Evolutionary conservation across 1,139 yeast species (phyloP).

Genomic region (Candida sanyaensis): DNA sequence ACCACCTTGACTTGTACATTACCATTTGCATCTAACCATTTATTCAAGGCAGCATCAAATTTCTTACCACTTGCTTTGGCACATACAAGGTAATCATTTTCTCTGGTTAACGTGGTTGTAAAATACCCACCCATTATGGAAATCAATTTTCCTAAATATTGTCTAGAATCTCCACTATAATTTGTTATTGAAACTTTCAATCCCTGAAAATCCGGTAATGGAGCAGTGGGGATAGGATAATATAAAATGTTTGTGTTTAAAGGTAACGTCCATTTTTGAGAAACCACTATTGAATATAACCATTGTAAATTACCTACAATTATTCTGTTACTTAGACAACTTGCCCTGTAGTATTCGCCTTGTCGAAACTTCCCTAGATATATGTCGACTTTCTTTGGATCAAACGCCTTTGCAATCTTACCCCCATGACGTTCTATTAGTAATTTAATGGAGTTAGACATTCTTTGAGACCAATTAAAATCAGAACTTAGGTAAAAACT

Average conservation of each 20-base stretch:
- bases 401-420: constrained; percentile 19
- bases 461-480: constrained; percentile 33
- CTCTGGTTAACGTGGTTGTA: constrained; percentile 66
- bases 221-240: constrained; percentile 64
- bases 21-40: constrained; percentile 44
- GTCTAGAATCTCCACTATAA: constrained; percentile 82
- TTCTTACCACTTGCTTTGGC: constrained; percentile 73
- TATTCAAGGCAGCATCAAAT: constrained; percentile 66
- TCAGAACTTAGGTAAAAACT: constrained; percentile 33
- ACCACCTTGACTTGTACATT: constrained; percentile 51
- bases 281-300: constrained; percentile 67
- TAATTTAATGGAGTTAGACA: constrained; percentile 25
- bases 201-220: constrained; percentile 53
- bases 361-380: constrained; percentile 65
- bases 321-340: constrained; percentile 25
- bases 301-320: constrained; percentile 71
- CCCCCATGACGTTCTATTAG: constrained; percentile 39
- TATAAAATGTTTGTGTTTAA: constrained; percentile 57
- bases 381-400: constrained; percentile 43
- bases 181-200: constrained; percentile 69
- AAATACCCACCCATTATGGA: constrained; percentile 74
- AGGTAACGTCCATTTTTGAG: constrained; percentile 61
- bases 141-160: constrained; percentile 66
- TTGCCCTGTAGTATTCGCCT: constrained; percentile 49
- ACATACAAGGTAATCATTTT: constrained; percentile 73